phyloP scores from a whole-genome alignment of 73 alveolate species.

The Stentor coeruleus region DNA sequence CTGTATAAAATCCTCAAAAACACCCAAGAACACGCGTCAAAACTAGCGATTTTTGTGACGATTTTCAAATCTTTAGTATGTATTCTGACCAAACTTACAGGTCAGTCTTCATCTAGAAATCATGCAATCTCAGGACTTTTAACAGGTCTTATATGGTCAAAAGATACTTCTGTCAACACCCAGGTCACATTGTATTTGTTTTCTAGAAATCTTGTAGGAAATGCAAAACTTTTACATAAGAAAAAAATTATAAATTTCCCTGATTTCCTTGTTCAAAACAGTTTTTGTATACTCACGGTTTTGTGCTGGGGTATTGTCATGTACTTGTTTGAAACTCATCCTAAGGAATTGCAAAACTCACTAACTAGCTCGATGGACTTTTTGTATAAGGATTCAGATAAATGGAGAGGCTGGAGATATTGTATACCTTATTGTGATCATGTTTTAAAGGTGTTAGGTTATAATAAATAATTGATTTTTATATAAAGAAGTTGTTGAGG shows the following conservation, averaged over 20 bases:
- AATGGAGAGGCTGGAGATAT: constrained; percentile 30
- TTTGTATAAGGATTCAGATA: constrained; percentile 64
- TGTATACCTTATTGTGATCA: not conserved
- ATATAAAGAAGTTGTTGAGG: no score
- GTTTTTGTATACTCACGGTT: constrained; percentile 49
- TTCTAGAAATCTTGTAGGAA: constrained; percentile 58
- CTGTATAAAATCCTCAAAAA: constrained; percentile 42
- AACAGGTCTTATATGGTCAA: constrained; percentile 55
- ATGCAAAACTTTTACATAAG: constrained; percentile 39
- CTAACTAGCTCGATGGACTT: constrained; percentile 61
- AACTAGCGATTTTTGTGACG: constrained; percentile 62
- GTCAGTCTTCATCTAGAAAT: constrained; percentile 37
- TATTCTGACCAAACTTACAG: constrained; percentile 39
- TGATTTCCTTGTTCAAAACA: constrained; percentile 36
- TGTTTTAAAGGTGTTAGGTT: not conserved
- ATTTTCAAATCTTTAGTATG: constrained; percentile 58
- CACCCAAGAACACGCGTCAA: constrained; percentile 68
- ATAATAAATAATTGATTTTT: no score
- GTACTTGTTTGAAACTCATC: constrained; percentile 69
- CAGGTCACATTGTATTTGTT: constrained; percentile 65
- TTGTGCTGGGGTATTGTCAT: constrained; percentile 73
- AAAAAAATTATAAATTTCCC: constrained; percentile 30
- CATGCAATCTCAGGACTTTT: constrained; percentile 64
- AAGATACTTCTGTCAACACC: constrained; percentile 61
- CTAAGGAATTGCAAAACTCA: constrained; percentile 53